Percentiles rank a stretch among this genome's conserved stretches.
These are phyloP conservation scores for Cryptosporidium baileyi DNA, from an alignment of 169 alveolate species.

Conservation along the genomic window DNA sequence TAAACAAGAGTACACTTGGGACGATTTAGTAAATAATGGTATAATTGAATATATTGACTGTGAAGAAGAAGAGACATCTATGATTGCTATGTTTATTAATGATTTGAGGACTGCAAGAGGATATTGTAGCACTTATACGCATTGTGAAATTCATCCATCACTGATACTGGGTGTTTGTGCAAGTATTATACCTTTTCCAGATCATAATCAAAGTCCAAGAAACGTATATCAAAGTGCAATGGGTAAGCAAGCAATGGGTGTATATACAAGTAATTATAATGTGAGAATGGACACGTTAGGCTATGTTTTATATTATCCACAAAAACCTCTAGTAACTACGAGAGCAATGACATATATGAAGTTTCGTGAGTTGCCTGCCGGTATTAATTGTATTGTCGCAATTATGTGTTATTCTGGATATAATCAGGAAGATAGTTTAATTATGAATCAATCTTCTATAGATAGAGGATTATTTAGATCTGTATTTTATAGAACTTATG, in stretches of 20 bases:
- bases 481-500: conserved; percentile 96
- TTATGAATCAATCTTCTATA: conserved; percentile 95
- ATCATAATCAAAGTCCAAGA: conserved; percentile 99
- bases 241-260: conserved; percentile 99
- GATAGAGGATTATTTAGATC: conserved; percentile 98
- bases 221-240: conserved; percentile 99
- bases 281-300: conserved; percentile 98
- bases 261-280: conserved; percentile 96
- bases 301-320: conserved; percentile 97
- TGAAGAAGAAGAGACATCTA: conserved; percentile 99
- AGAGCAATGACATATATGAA: conserved; percentile 97
- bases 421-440: conserved; percentile 98
- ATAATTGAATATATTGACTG: conserved; percentile 98
- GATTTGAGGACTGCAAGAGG: conserved; percentile 86
- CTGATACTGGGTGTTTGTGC: conserved; percentile 99
- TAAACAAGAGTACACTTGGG: conserved; percentile 77
- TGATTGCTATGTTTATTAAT: conserved; percentile 98
- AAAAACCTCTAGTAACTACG: conserved; percentile 98
- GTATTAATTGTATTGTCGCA: conserved; percentile 97
- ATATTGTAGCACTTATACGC: conserved; percentile 94
- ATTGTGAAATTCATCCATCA: conserved; percentile 99
- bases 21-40: conserved; percentile 91
- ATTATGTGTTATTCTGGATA: conserved; percentile 99
- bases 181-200: conserved; percentile 99
- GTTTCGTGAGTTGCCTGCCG: conserved; percentile 99